A percentile compares a stretch with the other conserved stretches of the same genome.
phyloP scores from a whole-genome alignment of 768 basidiomycete species.

The Agaricus bisporus region DNA sequence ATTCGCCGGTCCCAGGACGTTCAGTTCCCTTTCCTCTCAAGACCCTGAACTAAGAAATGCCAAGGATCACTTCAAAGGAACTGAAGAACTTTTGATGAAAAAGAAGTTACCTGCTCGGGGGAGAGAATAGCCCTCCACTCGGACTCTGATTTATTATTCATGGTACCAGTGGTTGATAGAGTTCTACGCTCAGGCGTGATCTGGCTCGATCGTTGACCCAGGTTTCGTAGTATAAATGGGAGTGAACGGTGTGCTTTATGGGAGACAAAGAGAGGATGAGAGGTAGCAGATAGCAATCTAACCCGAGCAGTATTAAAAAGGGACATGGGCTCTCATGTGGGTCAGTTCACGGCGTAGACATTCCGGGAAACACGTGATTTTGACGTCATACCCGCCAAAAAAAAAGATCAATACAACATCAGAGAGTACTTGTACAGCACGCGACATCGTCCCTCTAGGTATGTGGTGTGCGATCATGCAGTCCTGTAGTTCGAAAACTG shows the following conservation, averaged over 20 bases:
- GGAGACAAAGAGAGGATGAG: background rate
- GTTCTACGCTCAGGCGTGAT: constrained; percentile 15
- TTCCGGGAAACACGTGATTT: background rate
- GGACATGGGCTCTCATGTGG: background rate
- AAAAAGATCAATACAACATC: background rate
- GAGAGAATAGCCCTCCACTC: constrained; percentile 84
- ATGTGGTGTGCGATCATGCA: constrained; percentile 4
- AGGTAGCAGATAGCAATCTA: too few species aligned
- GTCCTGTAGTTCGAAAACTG: constrained; percentile 53
- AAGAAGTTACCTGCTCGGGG: constrained; percentile 78
- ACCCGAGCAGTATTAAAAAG: background rate
- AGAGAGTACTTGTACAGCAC: background rate
- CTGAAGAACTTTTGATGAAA: constrained; percentile 9
- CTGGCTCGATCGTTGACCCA: background rate
- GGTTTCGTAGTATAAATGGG: background rate
- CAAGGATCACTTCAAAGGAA: background rate
- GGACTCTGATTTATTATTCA: constrained; percentile 48
- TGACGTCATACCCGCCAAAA: background rate
- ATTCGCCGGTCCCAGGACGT: constrained; percentile 67
- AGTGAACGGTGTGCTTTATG: background rate
- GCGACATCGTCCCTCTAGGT: background rate
- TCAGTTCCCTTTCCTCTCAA: constrained; percentile 89
- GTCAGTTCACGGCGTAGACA: background rate
- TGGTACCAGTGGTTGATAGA: constrained; percentile 28
- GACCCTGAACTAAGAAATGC: constrained; percentile 62